Evolutionary conservation across 2,329 filamentous ascomycete species (phyloP).

Genomic region (Verticillium klebahnii): DNA sequence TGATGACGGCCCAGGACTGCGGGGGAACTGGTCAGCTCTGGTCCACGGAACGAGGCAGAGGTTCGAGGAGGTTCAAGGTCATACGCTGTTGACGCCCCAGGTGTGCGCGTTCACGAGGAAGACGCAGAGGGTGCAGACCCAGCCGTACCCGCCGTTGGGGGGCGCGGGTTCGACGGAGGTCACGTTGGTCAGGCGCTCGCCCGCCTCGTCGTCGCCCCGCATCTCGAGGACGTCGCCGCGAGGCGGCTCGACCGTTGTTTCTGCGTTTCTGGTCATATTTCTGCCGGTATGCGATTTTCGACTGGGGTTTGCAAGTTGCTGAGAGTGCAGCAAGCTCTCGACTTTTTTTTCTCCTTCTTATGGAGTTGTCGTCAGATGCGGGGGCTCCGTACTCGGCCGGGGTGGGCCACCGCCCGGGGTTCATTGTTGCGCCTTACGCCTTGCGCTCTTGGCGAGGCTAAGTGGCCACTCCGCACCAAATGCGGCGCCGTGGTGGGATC

Average conservation of each 20-base stretch:
- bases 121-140: slow-evolving; percentile 33
- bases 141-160: slow-evolving; percentile 57
- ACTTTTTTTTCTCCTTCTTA: background rate
- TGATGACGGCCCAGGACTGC: slow-evolving; percentile 48
- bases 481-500: too few relatives aligned
- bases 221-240: background rate
- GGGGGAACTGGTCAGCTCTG: background rate
- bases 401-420: background rate
- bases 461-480: too few relatives aligned
- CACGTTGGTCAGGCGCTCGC: background rate
- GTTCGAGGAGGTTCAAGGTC: background rate
- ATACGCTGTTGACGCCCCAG: slow-evolving; percentile 34
- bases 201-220: background rate
- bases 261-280: background rate
- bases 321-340: background rate
- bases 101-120: slow-evolving; percentile 30
- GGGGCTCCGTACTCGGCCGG: background rate
- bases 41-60: background rate
- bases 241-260: background rate
- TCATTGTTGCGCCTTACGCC: too few relatives aligned
- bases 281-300: background rate
- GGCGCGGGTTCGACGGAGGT: slow-evolving; percentile 20
- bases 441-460: too few relatives aligned
- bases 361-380: background rate
- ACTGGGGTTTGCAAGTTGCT: background rate